Evolutionary conservation across 1,284 basidiomycete genomes (phyloP), one percentile per base, ranked within the genome.

Genomic region (Puccinia hordei): DNA sequence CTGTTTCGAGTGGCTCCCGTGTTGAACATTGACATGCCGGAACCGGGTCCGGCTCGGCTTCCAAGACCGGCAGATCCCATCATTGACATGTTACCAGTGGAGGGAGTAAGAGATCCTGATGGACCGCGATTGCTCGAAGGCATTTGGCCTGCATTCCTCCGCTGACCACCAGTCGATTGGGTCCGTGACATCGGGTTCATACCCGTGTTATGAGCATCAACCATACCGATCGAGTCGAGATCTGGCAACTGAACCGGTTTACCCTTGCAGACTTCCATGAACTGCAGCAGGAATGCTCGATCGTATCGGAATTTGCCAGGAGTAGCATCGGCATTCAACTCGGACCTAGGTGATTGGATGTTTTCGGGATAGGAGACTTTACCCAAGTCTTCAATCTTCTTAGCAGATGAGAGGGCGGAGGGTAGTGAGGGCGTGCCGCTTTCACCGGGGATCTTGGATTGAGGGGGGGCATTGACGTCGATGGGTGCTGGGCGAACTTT

Each of bases 261-360:
- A 87, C 98, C 95, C 86, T 91, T 93, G 89, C 95, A 99, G 80
- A 97, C 88, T 55, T 88, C 88, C 94, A 98, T 97, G 88, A 99
- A 99, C 85, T 99, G 97, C 82, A 99, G 87, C 44, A 99, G 89
- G 90, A 99, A 99, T 63, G 96, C 94, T 71, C 96, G 94, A 86
- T 98, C 95, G 86, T 99, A 99, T 84, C 95, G 91, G 89, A 94
- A 98, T 87, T 95, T 96, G 84, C 95, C 94, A 84, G 92, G 91
- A 81, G 87, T 85, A 22, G 92, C 92, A 81, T 92, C 90, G 81
- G 90, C 88, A 86, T 98, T 98, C 83, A 98, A 91, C 84, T 94
- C 93, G 10, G 91, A 87, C 83, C 89, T 90, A 3, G 95, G 96
- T 82, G 94, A 93, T 85, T 89, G 89, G 85, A 95, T 90, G 65